These are phyloP conservation scores for Dillenia suffruticosa DNA, from an alignment of 164 flowering plant species.

Conservation along the genomic window DNA sequence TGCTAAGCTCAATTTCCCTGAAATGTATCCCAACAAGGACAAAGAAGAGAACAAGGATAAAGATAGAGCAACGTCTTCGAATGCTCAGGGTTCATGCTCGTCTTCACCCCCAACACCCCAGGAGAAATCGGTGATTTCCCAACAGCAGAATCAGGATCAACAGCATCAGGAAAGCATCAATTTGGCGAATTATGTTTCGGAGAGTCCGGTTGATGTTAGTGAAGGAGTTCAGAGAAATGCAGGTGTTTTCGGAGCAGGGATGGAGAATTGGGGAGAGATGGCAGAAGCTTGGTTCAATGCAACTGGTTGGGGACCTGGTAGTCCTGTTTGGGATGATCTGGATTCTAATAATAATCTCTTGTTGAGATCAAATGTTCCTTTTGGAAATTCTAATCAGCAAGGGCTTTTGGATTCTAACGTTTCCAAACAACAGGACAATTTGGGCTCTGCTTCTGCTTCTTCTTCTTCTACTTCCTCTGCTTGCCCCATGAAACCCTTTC, in stretches of 20 bases:
- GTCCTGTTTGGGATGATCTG: conserved; percentile 82
- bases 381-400: conserved; percentile 19
- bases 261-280: conserved; percentile 60
- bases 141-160: conserved; percentile 8
- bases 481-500: conserved; percentile 34
- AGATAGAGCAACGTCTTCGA: conserved; percentile 1
- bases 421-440: conserved; percentile 21
- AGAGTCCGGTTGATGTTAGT: neutral
- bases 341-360: conserved; percentile 43
- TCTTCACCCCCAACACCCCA: conserved; percentile 18
- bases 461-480: conserved; percentile 35
- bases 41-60: neutral
- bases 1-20: conserved; percentile 89
- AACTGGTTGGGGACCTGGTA: conserved; percentile 81
- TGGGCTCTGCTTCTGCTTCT: conserved; percentile 21
- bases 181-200: conserved; percentile 2
- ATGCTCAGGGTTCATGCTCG: conserved; percentile 20
- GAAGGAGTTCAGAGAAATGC: conserved; percentile 6
- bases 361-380: conserved; percentile 29
- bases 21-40: conserved; percentile 55
- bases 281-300: conserved; percentile 78
- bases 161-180: conserved; percentile 12
- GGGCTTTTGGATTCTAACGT: conserved; percentile 15
- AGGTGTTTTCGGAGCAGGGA: conserved; percentile 29
- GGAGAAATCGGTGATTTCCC: neutral